These are phyloP conservation scores for Sphaerulina musiva DNA, from an alignment of 2,329 filamentous ascomycete species.

Conservation along the genomic window DNA sequence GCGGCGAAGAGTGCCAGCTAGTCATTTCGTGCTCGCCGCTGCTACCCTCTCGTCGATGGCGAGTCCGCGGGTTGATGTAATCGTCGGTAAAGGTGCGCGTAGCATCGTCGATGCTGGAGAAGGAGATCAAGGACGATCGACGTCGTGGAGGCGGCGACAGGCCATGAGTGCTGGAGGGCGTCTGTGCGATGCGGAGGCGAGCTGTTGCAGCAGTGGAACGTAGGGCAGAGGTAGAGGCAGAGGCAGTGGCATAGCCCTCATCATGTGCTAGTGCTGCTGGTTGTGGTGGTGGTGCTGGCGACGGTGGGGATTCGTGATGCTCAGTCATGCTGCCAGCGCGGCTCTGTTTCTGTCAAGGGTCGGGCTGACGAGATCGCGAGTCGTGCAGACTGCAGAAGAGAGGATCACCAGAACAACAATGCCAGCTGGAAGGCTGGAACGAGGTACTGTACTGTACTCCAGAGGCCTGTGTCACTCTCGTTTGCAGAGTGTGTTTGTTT, in stretches of 20 bases:
- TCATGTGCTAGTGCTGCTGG: constrained; percentile 2
- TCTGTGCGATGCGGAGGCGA: constrained; percentile 21
- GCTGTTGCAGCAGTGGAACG: constrained; percentile 14
- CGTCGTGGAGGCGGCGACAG: constrained; percentile 42
- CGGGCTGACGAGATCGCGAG: not conserved
- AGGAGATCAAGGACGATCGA: constrained; percentile 72
- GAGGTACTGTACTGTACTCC: too few species aligned
- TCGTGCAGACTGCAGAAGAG: not conserved
- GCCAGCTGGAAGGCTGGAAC: too few species aligned
- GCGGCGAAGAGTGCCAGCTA: constrained; percentile 70
- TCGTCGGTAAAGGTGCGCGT: constrained; percentile 61
- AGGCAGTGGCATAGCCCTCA: not conserved
- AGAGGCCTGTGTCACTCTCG: too few species aligned
- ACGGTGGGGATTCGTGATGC: not conserved
- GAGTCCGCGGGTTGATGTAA: constrained; percentile 50
- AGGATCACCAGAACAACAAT: not conserved
- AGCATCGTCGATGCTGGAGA: constrained; percentile 64
- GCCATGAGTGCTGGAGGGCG: constrained; percentile 13
- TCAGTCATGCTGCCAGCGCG: constrained; percentile 12
- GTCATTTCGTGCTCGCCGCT: constrained; percentile 50
- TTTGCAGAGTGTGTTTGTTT: too few species aligned
- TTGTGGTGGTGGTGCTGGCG: constrained; percentile 7
- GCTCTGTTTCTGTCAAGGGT: constrained; percentile 2
- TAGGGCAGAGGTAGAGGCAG: constrained; percentile 1
- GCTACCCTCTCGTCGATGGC: constrained; percentile 31